These are phyloP conservation scores for Vanrija humicola DNA, from an alignment of 1,284 basidiomycete genomes.

Conservation along the genomic window DNA sequence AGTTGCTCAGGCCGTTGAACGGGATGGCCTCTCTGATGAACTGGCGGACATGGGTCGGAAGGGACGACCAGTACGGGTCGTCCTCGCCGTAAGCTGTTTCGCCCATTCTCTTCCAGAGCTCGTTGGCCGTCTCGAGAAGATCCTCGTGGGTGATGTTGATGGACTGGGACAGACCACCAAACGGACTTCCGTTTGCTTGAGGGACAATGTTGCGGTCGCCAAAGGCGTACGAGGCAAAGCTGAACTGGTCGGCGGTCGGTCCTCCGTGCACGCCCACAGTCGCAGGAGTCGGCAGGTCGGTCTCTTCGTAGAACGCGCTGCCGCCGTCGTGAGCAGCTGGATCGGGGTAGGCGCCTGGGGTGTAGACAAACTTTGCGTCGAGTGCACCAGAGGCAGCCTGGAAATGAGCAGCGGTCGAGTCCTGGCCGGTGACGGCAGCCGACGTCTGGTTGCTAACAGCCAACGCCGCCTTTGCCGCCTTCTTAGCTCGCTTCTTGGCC, in stretches of 20 bases:
- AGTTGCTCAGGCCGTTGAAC: constrained; percentile 35
- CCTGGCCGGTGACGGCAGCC: neutral
- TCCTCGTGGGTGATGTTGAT: constrained; percentile 49
- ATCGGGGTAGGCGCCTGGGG: constrained; percentile 15
- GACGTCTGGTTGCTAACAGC: constrained; percentile 6
- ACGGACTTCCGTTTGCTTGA: constrained; percentile 25
- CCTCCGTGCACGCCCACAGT: neutral
- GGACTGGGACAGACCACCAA: constrained; percentile 28
- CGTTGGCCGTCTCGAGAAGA: constrained; percentile 48
- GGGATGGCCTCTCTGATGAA: constrained; percentile 59
- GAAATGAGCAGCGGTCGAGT: constrained; percentile 4
- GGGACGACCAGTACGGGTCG: constrained; percentile 58
- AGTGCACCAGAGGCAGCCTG: neutral
- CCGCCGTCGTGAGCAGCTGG: constrained; percentile 24
- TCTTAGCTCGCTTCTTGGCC: constrained; percentile 48
- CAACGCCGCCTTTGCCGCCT: constrained; percentile 32
- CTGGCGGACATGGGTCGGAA: constrained; percentile 56
- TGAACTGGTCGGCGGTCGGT: constrained; percentile 12
- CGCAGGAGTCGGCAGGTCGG: constrained; percentile 12
- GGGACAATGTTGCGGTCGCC: constrained; percentile 9
- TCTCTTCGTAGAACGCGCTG: constrained; percentile 28
- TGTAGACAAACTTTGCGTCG: neutral
- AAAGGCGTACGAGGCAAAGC: constrained; percentile 19
- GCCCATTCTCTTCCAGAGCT: constrained; percentile 50
- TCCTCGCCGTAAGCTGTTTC: constrained; percentile 52